A percentile compares a stretch with the other conserved stretches of the same genome.
These are phyloP conservation scores for Coemansia sp. DNA, from an alignment of 192 early-diverging fungal species.

Conservation along the genomic window DNA sequence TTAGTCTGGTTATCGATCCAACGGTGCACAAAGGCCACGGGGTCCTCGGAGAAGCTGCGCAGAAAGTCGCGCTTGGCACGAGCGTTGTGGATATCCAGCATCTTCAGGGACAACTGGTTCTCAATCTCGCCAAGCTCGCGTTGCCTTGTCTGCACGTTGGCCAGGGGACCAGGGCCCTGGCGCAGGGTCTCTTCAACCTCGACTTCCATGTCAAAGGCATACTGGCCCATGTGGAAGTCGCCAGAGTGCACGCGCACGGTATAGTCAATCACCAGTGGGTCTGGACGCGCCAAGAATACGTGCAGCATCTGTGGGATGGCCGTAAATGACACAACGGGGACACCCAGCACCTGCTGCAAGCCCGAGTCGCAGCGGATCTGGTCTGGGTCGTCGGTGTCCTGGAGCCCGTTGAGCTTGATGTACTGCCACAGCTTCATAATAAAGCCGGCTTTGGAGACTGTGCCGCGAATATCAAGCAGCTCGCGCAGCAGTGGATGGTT, in stretches of 20 bases:
- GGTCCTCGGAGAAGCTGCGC: slow-evolving; percentile 81
- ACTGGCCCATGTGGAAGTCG: slow-evolving; percentile 71
- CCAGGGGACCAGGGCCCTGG: slow-evolving; percentile 58
- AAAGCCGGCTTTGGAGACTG: slow-evolving; percentile 53
- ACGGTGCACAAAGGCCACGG: slow-evolving; percentile 86
- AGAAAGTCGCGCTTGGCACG: slow-evolving; percentile 94
- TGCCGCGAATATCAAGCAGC: slow-evolving; percentile 72
- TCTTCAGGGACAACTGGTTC: slow-evolving; percentile 70
- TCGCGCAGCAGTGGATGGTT: slow-evolving; percentile 67
- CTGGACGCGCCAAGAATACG: slow-evolving; percentile 72
- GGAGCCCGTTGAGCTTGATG: slow-evolving; percentile 88
- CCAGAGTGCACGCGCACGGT: slow-evolving; percentile 76
- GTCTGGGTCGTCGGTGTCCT: slow-evolving; percentile 88
- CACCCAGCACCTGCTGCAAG: slow-evolving; percentile 71
- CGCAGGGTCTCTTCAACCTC: slow-evolving; percentile 80
- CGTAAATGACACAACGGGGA: slow-evolving; percentile 72
- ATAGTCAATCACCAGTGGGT: slow-evolving; percentile 91
- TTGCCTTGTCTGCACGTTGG: slow-evolving; percentile 50
- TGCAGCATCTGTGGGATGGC: slow-evolving; percentile 82
- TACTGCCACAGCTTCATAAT: slow-evolving; percentile 96
- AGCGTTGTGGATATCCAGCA: slow-evolving; percentile 84
- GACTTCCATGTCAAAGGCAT: slow-evolving; percentile 93
- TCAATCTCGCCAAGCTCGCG: slow-evolving; percentile 58
- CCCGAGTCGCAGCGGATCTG: slow-evolving; percentile 82
- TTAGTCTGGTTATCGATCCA: slow-evolving; percentile 93